Conservation (phyloP, 495 filamentous ascomycete genomes). For the Neurospora sp. region DNA sequence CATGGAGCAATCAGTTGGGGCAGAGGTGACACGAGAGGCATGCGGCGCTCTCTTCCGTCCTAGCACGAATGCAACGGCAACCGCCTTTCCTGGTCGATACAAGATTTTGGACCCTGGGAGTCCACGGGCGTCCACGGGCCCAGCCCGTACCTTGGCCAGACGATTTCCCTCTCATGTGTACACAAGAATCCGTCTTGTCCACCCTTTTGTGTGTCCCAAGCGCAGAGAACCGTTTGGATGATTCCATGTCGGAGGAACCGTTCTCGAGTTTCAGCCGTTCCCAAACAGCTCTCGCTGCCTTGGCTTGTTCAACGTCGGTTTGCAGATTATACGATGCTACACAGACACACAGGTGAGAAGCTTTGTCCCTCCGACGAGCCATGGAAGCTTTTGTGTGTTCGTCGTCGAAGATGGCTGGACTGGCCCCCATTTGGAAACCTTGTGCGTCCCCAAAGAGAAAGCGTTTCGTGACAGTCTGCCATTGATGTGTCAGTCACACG, state of each 20-base stretch:
- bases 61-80: conserved; percentile 5
- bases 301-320: background rate
- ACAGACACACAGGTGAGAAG: background rate
- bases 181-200: background rate
- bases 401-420: background rate
- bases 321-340: background rate
- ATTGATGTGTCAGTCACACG: background rate
- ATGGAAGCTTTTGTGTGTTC: background rate
- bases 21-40: conserved; percentile 1
- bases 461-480: background rate
- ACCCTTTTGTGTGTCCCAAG: background rate
- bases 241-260: background rate
- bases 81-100: conserved; percentile 1
- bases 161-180: background rate
- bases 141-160: conserved; percentile 4
- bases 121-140: background rate
- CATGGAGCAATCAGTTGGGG: background rate
- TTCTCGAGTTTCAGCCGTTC: background rate
- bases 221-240: background rate
- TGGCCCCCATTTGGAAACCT: background rate
- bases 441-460: background rate
- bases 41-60: conserved; percentile 4
- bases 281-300: background rate
- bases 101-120: background rate
- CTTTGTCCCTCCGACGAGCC: background rate